Evolutionary conservation across 2,329 filamentous ascomycete species (phyloP), one percentile per base, ranked within the genome.

Genomic region (Teratosphaeria pseudoeucalypti): DNA sequence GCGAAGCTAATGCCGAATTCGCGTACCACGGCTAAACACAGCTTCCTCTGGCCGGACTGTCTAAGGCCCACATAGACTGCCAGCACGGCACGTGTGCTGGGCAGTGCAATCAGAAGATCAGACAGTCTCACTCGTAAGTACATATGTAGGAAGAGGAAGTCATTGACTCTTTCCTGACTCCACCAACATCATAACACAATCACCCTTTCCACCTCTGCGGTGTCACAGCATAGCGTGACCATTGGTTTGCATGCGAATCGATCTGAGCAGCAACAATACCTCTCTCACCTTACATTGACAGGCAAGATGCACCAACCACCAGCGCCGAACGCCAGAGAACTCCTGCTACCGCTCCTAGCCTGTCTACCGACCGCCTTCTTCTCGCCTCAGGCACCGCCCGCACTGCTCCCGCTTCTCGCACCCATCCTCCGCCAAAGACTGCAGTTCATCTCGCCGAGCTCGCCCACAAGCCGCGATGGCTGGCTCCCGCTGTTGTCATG

Each of bases 401-500:
- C 80, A 32, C 74, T 87, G 11, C 76, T 86, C 2, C 81, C 82
- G 37, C 77, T 86, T 2, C 77, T 87, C 19, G 83, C 84, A 10
- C 84, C 84, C 9, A 83, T 86, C 53, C 78, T 87, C 2, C 81
- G 83, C 61, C 84, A 87, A 71, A 76, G 83, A 56, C 75, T 86
- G 2, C 78, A 82, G 65, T 78, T 90, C 57, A 78, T 92, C 60
- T 82, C 85, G 1, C 76, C 80, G 0, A 61, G 62, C 27, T 66
- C 64, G 54, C 74, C 80, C 55, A 80, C 77, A 68, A 61, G 72
- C 3, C 77, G 64, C n/a, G 69, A 74, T 59, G 67, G 68, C 53
- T 92, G 89, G 88, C 81, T 92, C 16, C 80, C 83, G 0, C 78
- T 92, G 34, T 79, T 92, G 27, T 87, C 84, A 69, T 92, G 89